These are phyloP conservation scores for Aspergillus alliaceus DNA, from an alignment of 2,329 filamentous ascomycete genomes.

Conservation along the genomic window DNA sequence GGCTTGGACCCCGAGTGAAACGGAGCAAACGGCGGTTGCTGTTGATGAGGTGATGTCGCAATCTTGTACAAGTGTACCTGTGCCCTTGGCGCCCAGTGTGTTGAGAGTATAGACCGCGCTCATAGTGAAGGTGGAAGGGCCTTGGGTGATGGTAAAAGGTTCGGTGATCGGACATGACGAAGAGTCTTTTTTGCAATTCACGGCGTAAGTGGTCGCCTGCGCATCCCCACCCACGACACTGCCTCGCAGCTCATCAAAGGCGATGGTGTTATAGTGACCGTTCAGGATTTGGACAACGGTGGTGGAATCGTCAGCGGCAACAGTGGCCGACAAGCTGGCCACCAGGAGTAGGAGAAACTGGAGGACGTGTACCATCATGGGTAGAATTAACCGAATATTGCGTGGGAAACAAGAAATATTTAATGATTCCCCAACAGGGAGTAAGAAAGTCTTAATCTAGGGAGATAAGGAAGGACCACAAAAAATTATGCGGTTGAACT, in stretches of 20 bases:
- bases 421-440: too few species aligned
- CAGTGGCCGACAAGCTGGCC: background rate
- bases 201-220: constrained; percentile 17
- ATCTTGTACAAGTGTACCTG: constrained; percentile 7
- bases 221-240: constrained; percentile 18
- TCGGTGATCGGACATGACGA: constrained; percentile 7
- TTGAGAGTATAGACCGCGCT: constrained; percentile 10
- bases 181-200: constrained; percentile 10
- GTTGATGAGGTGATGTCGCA: constrained; percentile 11
- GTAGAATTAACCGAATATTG: too few species aligned
- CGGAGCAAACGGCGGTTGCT: background rate
- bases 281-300: constrained; percentile 14
- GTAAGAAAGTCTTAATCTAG: too few species aligned
- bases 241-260: constrained; percentile 3
- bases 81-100: constrained; percentile 2
- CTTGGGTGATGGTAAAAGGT: constrained; percentile 19
- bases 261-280: constrained; percentile 4
- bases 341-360: background rate
- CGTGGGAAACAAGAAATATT: too few species aligned
- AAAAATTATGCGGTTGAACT: too few species aligned
- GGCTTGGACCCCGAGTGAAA: background rate
- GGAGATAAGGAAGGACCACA: too few species aligned
- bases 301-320: constrained; percentile 5
- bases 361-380: background rate
- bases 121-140: constrained; percentile 19